Percentiles rank a stretch among this genome's conserved stretches.
Evolutionary conservation across 345 rosid genomes (phyloP).

Genomic region (Syzygium aromaticum): DNA sequence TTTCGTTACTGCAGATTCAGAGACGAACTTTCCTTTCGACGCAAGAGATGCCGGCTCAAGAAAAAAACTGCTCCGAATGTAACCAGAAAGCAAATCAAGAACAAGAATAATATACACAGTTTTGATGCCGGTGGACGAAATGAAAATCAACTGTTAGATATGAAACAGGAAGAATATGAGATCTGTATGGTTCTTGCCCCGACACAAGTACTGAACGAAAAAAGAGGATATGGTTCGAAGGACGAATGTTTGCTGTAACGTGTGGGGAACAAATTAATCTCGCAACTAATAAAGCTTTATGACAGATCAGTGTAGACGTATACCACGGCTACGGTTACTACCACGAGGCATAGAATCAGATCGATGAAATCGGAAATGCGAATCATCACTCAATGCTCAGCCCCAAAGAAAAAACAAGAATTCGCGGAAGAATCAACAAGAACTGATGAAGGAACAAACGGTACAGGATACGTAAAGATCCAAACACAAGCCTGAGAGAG

Average conservation of each 20-base stretch:
- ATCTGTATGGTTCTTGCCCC: neutral
- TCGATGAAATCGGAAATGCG: neutral
- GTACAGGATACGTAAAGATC: neutral
- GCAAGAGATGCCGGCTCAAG: neutral
- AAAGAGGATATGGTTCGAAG: neutral
- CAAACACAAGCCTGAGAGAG: neutral
- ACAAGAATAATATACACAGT: neutral
- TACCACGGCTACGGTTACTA: neutral
- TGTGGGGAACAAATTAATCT: neutral
- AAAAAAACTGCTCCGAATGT: neutral
- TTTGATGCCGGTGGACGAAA: neutral
- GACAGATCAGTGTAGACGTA: neutral
- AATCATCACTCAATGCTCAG: neutral
- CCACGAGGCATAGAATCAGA: neutral
- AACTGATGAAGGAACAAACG: neutral
- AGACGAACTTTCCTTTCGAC: neutral
- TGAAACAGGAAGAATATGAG: neutral
- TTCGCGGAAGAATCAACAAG: neutral
- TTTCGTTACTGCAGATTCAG: neutral
- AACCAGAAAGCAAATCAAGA: neutral
- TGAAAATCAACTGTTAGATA: neutral
- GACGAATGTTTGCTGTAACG: neutral
- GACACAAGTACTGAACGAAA: neutral
- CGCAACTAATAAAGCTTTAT: neutral
- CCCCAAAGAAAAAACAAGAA: neutral